A percentile compares a stretch with the other conserved stretches of the same genome.
phyloP scores from a whole-genome alignment of 139 green algal genomes.

The Haematococcus sp. region DNA sequence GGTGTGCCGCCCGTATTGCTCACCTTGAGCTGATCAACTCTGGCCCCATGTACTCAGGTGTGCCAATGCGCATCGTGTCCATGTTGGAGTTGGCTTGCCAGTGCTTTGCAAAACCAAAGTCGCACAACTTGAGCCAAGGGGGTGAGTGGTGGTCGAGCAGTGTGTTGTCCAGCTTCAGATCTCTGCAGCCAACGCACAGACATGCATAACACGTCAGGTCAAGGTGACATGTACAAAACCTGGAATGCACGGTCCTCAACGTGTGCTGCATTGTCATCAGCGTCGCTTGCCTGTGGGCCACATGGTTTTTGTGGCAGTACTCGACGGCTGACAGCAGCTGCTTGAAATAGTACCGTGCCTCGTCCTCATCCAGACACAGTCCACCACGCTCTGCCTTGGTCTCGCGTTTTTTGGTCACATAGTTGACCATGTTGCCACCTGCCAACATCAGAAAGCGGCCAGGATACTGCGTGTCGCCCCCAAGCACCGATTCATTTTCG shows the following conservation, averaged over 20 bases:
- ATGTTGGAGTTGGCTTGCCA: slow-evolving; percentile 60
- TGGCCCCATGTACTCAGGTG: slow-evolving; percentile 47
- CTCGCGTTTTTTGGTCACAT: slow-evolving; percentile 49
- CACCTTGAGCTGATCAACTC: slow-evolving; percentile 39
- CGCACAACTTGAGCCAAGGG: slow-evolving; percentile 63
- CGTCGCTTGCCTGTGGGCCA: slow-evolving; percentile 76
- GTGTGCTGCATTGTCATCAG: too few relatives aligned
- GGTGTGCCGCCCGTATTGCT: background rate
- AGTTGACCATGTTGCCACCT: slow-evolving; percentile 62
- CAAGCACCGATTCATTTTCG: too few relatives aligned
- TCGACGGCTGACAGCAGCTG: slow-evolving; percentile 83
- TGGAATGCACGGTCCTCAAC: too few relatives aligned
- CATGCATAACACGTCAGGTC: too few relatives aligned
- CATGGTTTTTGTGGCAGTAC: slow-evolving; percentile 84
- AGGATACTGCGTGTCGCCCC: too few relatives aligned
- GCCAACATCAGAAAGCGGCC: slow-evolving; percentile 1
- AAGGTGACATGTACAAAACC: too few relatives aligned
- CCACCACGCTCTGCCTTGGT: slow-evolving; percentile 36
- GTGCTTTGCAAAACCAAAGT: slow-evolving; percentile 70
- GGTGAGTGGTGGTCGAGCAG: slow-evolving; percentile 56
- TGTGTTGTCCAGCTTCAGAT: slow-evolving; percentile 71
- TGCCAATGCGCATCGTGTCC: slow-evolving; percentile 51
- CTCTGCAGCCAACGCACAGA: slow-evolving; percentile 13
- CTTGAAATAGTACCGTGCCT: slow-evolving; percentile 66
- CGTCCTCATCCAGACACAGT: slow-evolving; percentile 60